These are phyloP conservation scores for Pelagophyceae sp. DNA, from an alignment of 352 stramenopile genomes.

Conservation along the genomic window DNA sequence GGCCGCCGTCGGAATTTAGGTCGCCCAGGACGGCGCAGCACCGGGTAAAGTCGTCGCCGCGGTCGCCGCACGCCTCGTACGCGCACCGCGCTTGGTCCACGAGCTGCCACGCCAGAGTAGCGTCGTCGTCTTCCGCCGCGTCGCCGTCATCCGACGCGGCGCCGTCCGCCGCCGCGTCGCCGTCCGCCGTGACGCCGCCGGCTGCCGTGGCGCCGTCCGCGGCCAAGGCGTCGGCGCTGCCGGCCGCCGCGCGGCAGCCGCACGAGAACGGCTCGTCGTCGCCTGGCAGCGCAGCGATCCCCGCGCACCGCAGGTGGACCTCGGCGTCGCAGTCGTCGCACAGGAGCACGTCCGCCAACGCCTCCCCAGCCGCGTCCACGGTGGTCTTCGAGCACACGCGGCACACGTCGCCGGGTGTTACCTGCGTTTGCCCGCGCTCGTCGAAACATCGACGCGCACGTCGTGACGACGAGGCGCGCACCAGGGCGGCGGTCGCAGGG, in stretches of 20 bases:
- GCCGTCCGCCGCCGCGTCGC: background rate
- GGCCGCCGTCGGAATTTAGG: background rate
- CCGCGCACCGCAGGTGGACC: background rate
- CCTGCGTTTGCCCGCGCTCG: no score
- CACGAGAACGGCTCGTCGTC: background rate
- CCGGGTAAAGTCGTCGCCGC: background rate
- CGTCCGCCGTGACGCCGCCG: background rate
- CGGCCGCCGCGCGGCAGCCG: background rate
- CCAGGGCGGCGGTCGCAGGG: background rate
- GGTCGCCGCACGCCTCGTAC: background rate
- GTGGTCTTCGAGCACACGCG: background rate
- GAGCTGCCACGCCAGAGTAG: background rate
- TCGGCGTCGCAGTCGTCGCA: constrained; percentile 14
- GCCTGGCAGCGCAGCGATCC: background rate
- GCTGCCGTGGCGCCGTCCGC: background rate
- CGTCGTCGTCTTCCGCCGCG: background rate
- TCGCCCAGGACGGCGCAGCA: background rate
- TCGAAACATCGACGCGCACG: no score
- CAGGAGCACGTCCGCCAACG: background rate
- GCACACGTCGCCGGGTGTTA: background rate
- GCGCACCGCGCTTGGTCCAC: constrained; percentile 2
- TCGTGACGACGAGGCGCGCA: no score
- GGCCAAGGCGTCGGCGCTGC: background rate
- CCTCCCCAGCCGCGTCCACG: background rate
- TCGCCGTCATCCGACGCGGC: background rate